These are phyloP conservation scores for Pseudoscleropodium purum DNA, from an alignment of 225 moss, liverwort and hornwort species.

Conservation along the genomic window DNA sequence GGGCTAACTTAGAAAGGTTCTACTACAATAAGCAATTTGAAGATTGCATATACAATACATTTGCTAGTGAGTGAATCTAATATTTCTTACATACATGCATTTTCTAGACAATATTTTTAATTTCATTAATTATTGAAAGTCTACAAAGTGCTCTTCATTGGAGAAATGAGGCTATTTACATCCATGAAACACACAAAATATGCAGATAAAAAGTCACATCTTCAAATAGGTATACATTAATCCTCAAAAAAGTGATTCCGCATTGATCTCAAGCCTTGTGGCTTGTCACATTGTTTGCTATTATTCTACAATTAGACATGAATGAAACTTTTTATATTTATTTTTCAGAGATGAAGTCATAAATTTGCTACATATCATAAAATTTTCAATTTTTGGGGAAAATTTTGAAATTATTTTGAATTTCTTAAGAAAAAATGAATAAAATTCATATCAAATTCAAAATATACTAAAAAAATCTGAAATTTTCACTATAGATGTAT, in stretches of 20 bases:
- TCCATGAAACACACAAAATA: not conserved
- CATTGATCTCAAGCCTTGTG: not conserved
- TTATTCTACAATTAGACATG: not conserved
- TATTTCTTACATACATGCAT: not conserved
- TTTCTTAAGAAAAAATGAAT: not conserved
- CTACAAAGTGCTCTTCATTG: fast-evolving
- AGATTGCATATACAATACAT: not conserved
- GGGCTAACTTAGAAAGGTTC: too few relatives aligned
- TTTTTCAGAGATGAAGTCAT: fast-evolving
- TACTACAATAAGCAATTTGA: too few relatives aligned
- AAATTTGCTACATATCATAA: not conserved
- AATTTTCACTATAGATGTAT: not conserved
- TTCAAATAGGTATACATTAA: not conserved
- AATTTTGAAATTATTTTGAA: not conserved
- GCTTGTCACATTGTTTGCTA: fast-evolving
- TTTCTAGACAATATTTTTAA: not conserved
- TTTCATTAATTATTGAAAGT: not conserved
- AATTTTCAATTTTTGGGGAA: not conserved
- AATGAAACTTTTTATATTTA: not conserved
- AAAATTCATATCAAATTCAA: not conserved
- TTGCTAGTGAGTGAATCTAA: not conserved
- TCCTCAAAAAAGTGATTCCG: fast-evolving
- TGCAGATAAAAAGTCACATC: too few relatives aligned
- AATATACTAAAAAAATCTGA: not conserved
- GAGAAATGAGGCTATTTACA: not conserved